Evolutionary conservation across 768 basidiomycete species (phyloP), one percentile per base, ranked within the genome.

Genomic region (Chalciporus sphaerocephalus): DNA sequence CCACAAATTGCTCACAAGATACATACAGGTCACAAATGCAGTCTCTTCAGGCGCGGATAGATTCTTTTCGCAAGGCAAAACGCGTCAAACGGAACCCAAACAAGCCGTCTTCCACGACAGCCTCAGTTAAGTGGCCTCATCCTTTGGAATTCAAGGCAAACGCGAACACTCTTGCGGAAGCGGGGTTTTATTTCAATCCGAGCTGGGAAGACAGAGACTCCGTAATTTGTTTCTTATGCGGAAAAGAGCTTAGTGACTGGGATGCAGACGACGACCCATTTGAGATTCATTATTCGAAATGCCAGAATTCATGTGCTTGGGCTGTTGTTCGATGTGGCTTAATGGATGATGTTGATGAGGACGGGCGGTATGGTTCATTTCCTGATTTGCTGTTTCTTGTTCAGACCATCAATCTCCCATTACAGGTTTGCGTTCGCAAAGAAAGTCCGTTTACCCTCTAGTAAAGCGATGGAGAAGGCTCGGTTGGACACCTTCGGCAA

Each of bases 101-200:
- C 45, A 83, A 77, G 60, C 58, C 69, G 8, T 74, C 74, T 27
- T 69, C 80, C 2, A 69, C 69, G 1, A 54, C 66, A 1, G 66
- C 68, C 32, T 53, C 79, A n/a, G 45, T 71, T 38, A 86, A 80
- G 67, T 97, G 92, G 90, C 85, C 92, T 0, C 88, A 94, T 53
- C 77, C 86, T 0, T 34, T 64, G 0, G 56, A 69, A 15, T 88
- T 80, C 62, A 67, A 69, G 40, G 85, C 93, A 37, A 92, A 79
- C 40, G 83, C 93, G 1, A 67, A 75, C 42, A 73, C 78, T 4
- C 79, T 98, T 13, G 86, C 94, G 2, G 81, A 86, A 53, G 94
- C 94, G 2, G 94, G 94, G 8, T 97, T 95, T 69, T 94, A 80
- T 73, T 93, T 76, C 67, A 74, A 74, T 51, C 90, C 90, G 0